Conservation (phyloP, 2,329 filamentous ascomycete genomes). For the Claviceps quebecensis region DNA sequence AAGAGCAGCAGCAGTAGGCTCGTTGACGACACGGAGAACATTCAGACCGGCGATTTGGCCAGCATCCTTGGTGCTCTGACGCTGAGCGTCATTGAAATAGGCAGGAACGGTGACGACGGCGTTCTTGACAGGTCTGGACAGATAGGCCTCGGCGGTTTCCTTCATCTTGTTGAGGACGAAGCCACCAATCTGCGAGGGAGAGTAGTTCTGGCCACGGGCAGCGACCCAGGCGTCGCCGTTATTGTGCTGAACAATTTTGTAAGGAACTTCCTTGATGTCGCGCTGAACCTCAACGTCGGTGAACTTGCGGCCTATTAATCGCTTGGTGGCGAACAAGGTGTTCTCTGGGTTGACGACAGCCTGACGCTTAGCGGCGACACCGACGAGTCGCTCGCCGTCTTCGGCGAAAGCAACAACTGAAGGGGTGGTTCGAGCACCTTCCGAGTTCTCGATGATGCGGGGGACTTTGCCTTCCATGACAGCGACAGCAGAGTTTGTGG, state of each 20-base stretch:
- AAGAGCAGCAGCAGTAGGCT: constrained; percentile 89
- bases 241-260: constrained; percentile 95
- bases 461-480: constrained; percentile 94
- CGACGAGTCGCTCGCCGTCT: constrained; percentile 89
- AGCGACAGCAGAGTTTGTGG: constrained; percentile 94
- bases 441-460: constrained; percentile 94
- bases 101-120: constrained; percentile 93
- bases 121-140: constrained; percentile 84
- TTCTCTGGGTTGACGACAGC: constrained; percentile 98
- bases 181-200: constrained; percentile 93
- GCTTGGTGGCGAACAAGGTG: constrained; percentile 96
- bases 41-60: constrained; percentile 93
- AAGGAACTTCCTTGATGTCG: constrained; percentile 93
- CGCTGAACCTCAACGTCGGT: constrained; percentile 86
- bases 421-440: constrained; percentile 52
- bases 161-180: constrained; percentile 98
- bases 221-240: constrained; percentile 96
- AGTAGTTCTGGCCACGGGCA: constrained; percentile 89
- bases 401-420: constrained; percentile 93
- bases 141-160: constrained; percentile 90
- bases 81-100: constrained; percentile 98
- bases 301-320: constrained; percentile 96
- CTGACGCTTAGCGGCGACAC: constrained; percentile 95
- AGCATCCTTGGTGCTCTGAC: constrained; percentile 95
- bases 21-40: constrained; percentile 94